Evolutionary conservation across 192 early-diverging fungal species (phyloP).

Genomic region (Backusella morwellensis): DNA sequence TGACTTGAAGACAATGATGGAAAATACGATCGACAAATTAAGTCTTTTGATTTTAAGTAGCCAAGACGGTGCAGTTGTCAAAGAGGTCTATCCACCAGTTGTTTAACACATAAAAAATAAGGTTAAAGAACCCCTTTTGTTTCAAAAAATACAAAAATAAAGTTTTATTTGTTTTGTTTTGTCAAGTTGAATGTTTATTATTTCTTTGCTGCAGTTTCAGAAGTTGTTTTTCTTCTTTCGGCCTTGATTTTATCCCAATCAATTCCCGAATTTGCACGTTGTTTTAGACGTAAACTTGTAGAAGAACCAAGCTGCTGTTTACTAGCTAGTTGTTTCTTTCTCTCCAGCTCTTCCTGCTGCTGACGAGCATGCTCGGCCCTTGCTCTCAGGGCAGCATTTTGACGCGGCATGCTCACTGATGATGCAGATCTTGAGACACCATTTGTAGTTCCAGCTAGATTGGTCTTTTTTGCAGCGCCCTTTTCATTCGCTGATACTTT

Average conservation of each 20-base stretch:
- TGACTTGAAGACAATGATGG: slow-evolving; percentile 2
- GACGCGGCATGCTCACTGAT: slow-evolving; percentile 11
- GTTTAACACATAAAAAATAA: neutral
- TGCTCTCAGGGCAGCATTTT: slow-evolving; percentile 25
- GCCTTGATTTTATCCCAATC: slow-evolving; percentile 21
- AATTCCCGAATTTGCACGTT: slow-evolving; percentile 13
- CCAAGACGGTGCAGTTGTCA: slow-evolving; percentile 25
- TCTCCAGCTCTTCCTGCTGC: slow-evolving; percentile 23
- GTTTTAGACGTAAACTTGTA: slow-evolving; percentile 10
- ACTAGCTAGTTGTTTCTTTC: slow-evolving; percentile 2
- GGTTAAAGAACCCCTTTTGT: neutral
- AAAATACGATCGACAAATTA: slow-evolving; percentile 16
- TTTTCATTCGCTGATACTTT: neutral
- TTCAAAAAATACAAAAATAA: neutral
- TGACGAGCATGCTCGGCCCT: slow-evolving; percentile 22
- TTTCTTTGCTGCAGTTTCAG: neutral
- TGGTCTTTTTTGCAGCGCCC: neutral
- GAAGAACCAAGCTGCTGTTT: neutral
- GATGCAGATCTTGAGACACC: neutral
- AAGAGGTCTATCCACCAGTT: slow-evolving; percentile 27
- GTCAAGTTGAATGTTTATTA: neutral
- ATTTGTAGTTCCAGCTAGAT: neutral
- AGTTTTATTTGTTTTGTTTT: neutral
- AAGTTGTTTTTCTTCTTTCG: slow-evolving; percentile 10
- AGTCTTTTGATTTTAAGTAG: slow-evolving; percentile 18